Evolutionary conservation across 805 yeast genomes (phyloP).

Genomic region (Hanseniaspora thailandica): DNA sequence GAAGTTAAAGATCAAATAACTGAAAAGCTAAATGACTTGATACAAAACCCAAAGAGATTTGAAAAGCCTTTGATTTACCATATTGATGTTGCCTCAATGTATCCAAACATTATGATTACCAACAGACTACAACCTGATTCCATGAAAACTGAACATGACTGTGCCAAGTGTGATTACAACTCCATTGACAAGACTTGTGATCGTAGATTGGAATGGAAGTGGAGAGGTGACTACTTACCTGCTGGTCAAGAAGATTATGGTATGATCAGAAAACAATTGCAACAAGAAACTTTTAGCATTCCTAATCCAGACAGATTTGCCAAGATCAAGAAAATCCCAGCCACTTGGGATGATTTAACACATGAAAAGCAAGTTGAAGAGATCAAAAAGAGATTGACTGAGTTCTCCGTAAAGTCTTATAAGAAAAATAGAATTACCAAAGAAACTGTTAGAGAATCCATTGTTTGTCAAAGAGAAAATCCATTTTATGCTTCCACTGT

Average conservation of each 20-base stretch:
- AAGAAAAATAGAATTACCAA: conserved; percentile 71
- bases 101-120: conserved; percentile 96
- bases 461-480: conserved; percentile 92
- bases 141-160: conserved; percentile 85
- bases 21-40: conserved; percentile 44
- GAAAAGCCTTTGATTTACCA: conserved; percentile 88
- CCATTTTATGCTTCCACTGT: conserved; percentile 96
- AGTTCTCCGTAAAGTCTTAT: conserved; percentile 75
- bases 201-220: conserved; percentile 83
- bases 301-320: conserved; percentile 31
- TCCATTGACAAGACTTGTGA: conserved; percentile 92
- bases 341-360: conserved; percentile 64
- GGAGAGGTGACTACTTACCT: conserved; percentile 96
- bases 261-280: conserved; percentile 75
- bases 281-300: conserved; percentile 65
- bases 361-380: conserved; percentile 65
- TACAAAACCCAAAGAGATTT: conserved; percentile 46
- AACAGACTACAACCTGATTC: conserved; percentile 97
- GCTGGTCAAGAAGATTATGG: conserved; percentile 83
- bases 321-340: conserved; percentile 41
- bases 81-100: conserved; percentile 98
- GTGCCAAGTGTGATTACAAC: conserved; percentile 95
- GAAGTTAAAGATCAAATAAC: conserved; percentile 56
- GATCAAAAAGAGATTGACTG: conserved; percentile 66
- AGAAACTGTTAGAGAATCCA: conserved; percentile 79